phyloP scores from a whole-genome alignment of 306 rosid genomes.

The Sechiopsis laciniata region DNA sequence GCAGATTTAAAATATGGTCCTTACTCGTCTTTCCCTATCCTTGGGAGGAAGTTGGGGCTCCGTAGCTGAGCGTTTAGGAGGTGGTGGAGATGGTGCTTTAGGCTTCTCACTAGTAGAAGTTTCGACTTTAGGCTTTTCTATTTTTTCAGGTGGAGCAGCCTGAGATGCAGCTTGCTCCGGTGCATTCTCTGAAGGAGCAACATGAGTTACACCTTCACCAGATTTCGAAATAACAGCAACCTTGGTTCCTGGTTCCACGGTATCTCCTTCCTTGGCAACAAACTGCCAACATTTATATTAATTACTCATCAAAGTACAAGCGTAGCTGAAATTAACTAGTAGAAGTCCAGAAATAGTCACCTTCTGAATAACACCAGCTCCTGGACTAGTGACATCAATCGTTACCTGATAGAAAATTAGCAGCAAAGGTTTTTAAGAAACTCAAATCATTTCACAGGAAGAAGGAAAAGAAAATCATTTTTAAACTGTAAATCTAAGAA shows the following conservation, averaged over 20 bases:
- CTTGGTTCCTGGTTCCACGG: slow-evolving; percentile 78
- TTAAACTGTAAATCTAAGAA: neutral
- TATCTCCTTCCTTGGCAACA: slow-evolving; percentile 78
- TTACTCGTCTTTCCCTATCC: slow-evolving; percentile 75
- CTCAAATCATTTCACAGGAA: neutral
- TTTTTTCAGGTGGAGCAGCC: slow-evolving; percentile 38
- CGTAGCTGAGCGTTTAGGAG: slow-evolving; percentile 46
- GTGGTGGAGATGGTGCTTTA: slow-evolving; percentile 35
- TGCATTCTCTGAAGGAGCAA: slow-evolving; percentile 55
- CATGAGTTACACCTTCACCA: slow-evolving; percentile 63
- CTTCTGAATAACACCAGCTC: slow-evolving; percentile 66
- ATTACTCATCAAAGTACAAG: slow-evolving; percentile 4
- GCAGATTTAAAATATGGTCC: slow-evolving; percentile 21
- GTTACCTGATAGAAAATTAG: slow-evolving; percentile 51
- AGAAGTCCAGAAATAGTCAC: slow-evolving; percentile 29
- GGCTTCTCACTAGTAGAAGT: slow-evolving; percentile 38
- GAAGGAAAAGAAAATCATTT: neutral
- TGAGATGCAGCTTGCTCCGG: slow-evolving; percentile 41
- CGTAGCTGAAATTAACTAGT: neutral
- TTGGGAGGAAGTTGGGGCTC: slow-evolving; percentile 84
- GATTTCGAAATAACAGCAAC: slow-evolving; percentile 78
- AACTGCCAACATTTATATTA: slow-evolving; percentile 39
- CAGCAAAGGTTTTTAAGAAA: slow-evolving; percentile 3
- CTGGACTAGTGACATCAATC: slow-evolving; percentile 76
- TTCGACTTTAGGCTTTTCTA: slow-evolving; percentile 46